Base-by-base conservation (phyloP, 768 basidiomycete genomes). In the Leccinum rimulosum region DNA sequence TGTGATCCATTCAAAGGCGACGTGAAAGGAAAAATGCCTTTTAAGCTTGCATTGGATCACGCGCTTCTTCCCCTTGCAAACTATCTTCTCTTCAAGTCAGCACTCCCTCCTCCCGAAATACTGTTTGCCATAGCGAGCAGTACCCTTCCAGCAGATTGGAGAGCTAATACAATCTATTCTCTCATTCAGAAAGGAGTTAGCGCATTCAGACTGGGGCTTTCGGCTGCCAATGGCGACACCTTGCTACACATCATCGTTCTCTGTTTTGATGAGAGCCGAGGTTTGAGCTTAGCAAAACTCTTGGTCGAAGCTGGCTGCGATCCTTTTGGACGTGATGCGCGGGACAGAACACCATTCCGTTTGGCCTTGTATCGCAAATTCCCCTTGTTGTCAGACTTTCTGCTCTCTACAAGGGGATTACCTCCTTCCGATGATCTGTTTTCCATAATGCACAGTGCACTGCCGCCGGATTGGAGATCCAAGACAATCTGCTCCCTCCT, bases 31-130 rank as follows among this genome's bases (percentile, higher is more conserved):
- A 38, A 47, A 11, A 55, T 63, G 14, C 27, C 63, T 8, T 50
- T 68, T 8, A 35, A 65, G 1, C 6, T 54, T 9, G 66, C 61
- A 0, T 45, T 64, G 35, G 15, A 52, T 22, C 52, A 14, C 25
- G 19, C 3, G 2, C 19, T n/a, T 33, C 7, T 30, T 25, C 19
- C 31, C 28, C 25, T 60, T 3, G 45, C 30, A 3, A 19, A 52
- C 3, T 43, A 38, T 27, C 19, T 60, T 4, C 56, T 52, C 28
- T 48, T 28, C n/a, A n/a, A 45, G 15, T 17, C 17, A 45, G 10
- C 43, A 45, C 43, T 36, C 2, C 38, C 45, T 47, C n/a, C 45
- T 47, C 22, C 45, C 3, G 19, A 47, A 2, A 14, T 22, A 9
- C 22, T 47, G 22, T 47, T 47, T 2, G 8, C 45, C 6, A 14